Conservation (phyloP, 2,329 filamentous ascomycete genomes). For the Colletotrichum tropicicola region DNA sequence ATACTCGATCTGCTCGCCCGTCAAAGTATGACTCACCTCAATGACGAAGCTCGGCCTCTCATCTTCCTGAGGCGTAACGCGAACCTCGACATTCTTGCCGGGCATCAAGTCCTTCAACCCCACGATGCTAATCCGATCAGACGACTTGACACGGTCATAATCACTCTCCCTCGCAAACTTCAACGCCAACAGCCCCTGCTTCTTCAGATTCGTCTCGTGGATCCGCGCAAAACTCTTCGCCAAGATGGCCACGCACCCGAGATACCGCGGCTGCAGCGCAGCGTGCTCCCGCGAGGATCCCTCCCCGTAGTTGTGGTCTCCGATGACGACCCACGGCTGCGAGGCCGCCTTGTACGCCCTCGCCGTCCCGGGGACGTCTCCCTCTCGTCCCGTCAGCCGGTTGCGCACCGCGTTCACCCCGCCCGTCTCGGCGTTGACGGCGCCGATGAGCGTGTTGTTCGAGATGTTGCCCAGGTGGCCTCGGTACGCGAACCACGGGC, state of each 20-base stretch:
- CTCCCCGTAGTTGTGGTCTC: conserved; percentile 75
- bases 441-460: conserved; percentile 74
- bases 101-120: not conserved
- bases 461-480: conserved; percentile 84
- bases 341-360: conserved; percentile 73
- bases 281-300: conserved; percentile 87
- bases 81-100: not conserved
- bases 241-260: conserved; percentile 84
- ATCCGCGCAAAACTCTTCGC: conserved; percentile 86
- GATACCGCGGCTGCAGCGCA: conserved; percentile 83
- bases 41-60: too few relatives aligned
- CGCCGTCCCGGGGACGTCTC: conserved; percentile 76
- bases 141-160: not conserved
- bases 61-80: too few relatives aligned
- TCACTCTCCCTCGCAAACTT: conserved; percentile 60
- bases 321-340: conserved; percentile 37
- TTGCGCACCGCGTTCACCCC: conserved; percentile 72
- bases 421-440: conserved; percentile 40
- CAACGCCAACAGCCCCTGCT: conserved; percentile 65
- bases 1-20: too few relatives aligned
- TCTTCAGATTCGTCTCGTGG: conserved; percentile 94
- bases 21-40: too few relatives aligned
- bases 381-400: conserved; percentile 59
- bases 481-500: conserved; percentile 82
- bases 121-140: not conserved